Conservation (phyloP, 768 basidiomycete genomes). For the Mycena floridula region DNA sequence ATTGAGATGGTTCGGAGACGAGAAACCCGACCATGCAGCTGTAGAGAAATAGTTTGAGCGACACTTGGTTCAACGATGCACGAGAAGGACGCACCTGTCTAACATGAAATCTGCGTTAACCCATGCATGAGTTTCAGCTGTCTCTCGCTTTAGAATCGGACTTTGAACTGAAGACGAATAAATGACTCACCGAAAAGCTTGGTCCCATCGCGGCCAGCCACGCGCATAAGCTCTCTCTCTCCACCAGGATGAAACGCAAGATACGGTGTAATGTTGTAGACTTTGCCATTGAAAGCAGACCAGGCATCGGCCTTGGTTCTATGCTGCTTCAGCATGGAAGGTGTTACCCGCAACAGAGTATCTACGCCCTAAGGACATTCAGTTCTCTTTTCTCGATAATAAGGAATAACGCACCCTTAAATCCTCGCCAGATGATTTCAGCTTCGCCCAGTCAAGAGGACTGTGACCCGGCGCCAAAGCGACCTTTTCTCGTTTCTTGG, state of each 20-base stretch:
- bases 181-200: constrained; percentile 78
- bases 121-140: constrained; percentile 92
- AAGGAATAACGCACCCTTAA: constrained; percentile 50
- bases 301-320: constrained; percentile 86
- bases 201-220: constrained; percentile 92
- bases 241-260: constrained; percentile 92
- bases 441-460: constrained; percentile 88
- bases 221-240: constrained; percentile 89
- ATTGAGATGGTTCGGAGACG: not conserved
- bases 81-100: constrained; percentile 83
- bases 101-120: constrained; percentile 96
- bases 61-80: too few relatives aligned
- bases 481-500: constrained; percentile 71
- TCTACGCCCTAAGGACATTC: constrained; percentile 68
- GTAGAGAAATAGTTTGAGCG: constrained; percentile 53
- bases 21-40: constrained; percentile 5
- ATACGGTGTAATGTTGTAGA: constrained; percentile 95
- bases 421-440: constrained; percentile 78
- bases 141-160: not conserved
- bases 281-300: constrained; percentile 87
- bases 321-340: constrained; percentile 73
- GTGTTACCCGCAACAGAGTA: constrained; percentile 61
- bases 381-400: constrained; percentile 2
- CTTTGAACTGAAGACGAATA: not conserved
- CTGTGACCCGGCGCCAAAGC: constrained; percentile 88